Conservation (phyloP, 352 stramenopile genomes). For the Phytophthora pinifolia region DNA sequence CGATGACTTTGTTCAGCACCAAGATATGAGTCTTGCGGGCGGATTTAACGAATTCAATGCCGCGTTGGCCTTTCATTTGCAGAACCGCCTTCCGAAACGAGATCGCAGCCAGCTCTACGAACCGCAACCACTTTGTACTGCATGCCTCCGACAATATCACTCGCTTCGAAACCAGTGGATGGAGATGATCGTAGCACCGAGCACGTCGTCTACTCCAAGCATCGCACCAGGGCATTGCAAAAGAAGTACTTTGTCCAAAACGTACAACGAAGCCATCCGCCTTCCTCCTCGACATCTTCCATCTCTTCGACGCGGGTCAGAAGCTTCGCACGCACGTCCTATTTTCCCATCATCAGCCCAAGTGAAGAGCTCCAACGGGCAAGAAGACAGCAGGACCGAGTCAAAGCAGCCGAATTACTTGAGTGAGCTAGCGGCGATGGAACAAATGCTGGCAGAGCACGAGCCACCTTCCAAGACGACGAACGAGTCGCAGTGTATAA, state of each 20-base stretch:
- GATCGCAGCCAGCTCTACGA: slow-evolving; percentile 61
- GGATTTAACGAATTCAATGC: slow-evolving; percentile 40
- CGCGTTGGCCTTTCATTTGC: slow-evolving; percentile 55
- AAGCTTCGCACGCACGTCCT: slow-evolving; percentile 1
- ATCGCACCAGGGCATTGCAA: not conserved
- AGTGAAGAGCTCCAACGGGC: not conserved
- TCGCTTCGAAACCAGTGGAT: slow-evolving; percentile 44
- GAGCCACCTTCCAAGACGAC: slow-evolving; percentile 17
- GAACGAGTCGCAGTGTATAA: not conserved
- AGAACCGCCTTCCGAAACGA: slow-evolving; percentile 52
- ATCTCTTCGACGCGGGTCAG: slow-evolving; percentile 9
- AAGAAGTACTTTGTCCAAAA: not conserved
- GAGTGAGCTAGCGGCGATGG: slow-evolving; percentile 54
- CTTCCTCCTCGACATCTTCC: slow-evolving; percentile 18
- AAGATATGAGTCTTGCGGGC: slow-evolving; percentile 47
- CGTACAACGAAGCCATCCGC: slow-evolving; percentile 2
- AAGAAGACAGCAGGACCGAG: not conserved
- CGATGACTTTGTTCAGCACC: slow-evolving; percentile 38
- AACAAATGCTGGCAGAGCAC: slow-evolving; percentile 45
- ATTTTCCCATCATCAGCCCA: not conserved
- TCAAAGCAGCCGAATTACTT: slow-evolving; percentile 33
- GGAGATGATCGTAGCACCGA: slow-evolving; percentile 8
- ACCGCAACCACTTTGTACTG: slow-evolving; percentile 46
- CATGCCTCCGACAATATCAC: slow-evolving; percentile 52
- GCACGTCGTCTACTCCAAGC: not conserved